Conservation (phyloP, 1,284 basidiomycete genomes). For the Malassezia globosa region DNA sequence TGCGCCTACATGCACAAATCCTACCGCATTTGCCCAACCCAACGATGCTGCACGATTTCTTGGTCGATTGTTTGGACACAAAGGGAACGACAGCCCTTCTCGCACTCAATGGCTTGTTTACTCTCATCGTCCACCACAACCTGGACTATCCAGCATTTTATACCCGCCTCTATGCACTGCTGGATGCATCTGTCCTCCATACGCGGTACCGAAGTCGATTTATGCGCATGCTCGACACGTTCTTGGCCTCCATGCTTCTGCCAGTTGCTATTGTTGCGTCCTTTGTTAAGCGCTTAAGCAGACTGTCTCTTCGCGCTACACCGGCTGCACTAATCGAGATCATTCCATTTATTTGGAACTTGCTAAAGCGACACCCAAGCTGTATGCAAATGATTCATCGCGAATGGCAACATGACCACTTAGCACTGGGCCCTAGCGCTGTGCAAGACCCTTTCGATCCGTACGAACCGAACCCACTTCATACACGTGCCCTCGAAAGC, state of each 20-base stretch:
- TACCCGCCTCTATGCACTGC: constrained; percentile 76
- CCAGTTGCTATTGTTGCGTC: constrained; percentile 79
- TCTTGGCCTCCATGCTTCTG: constrained; percentile 81
- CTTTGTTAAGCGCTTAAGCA: constrained; percentile 80
- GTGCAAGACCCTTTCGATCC: constrained; percentile 52
- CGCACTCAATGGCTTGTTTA: constrained; percentile 80
- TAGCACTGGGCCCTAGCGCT: constrained; percentile 32
- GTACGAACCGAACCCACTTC: constrained; percentile 61
- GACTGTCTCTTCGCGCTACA: constrained; percentile 70
- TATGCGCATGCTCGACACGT: constrained; percentile 80
- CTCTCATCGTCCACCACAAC: constrained; percentile 84
- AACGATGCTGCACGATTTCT: constrained; percentile 79
- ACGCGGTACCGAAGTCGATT: constrained; percentile 85
- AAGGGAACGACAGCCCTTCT: constrained; percentile 70
- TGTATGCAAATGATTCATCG: constrained; percentile 84
- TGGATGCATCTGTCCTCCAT: constrained; percentile 66
- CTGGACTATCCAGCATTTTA: constrained; percentile 95
- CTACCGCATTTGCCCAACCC: constrained; percentile 69
- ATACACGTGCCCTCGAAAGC: constrained; percentile 68
- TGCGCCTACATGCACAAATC: constrained; percentile 70
- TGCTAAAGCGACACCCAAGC: constrained; percentile 79
- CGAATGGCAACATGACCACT: constrained; percentile 32
- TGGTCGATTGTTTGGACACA: constrained; percentile 65
- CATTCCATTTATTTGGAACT: constrained; percentile 87
- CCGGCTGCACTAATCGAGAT: constrained; percentile 81